A percentile compares a stretch with the other conserved stretches of the same genome.
phyloP scores from a whole-genome alignment of 495 filamentous ascomycete species.

The Pyrenopolyporus hunteri region DNA sequence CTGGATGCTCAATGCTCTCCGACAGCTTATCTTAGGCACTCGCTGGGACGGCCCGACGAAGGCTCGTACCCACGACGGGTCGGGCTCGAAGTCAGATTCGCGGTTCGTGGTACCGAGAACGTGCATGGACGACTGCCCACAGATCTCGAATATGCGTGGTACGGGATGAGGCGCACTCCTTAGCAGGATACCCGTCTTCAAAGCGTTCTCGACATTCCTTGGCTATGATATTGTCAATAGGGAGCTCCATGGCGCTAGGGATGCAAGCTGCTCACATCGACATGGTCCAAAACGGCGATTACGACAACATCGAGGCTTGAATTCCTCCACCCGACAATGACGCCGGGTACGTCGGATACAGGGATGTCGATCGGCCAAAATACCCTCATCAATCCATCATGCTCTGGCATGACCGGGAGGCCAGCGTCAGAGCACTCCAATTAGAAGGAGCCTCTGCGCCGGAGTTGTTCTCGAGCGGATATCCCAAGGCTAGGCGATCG shows the following conservation, averaged over 20 bases:
- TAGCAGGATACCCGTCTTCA: conserved; percentile 82
- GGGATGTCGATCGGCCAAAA: conserved; percentile 95
- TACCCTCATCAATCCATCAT: conserved; percentile 96
- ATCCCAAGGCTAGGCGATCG: conserved; percentile 81
- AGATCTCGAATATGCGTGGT: conserved; percentile 79
- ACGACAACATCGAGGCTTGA: conserved; percentile 90
- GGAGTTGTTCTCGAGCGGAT: conserved; percentile 93
- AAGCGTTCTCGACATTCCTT: conserved; percentile 82
- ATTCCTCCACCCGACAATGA: conserved; percentile 95
- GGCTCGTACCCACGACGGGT: conserved; percentile 73
- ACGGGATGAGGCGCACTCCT: conserved; percentile 84
- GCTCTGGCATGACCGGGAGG: conserved; percentile 74
- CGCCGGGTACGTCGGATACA: conserved; percentile 72
- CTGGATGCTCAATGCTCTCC: conserved; percentile 73
- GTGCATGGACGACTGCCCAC: conserved; percentile 80
- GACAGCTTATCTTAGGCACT: conserved; percentile 75
- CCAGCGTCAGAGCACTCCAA: conserved; percentile 36
- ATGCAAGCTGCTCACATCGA: conserved; percentile 70
- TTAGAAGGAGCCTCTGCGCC: conserved; percentile 93
- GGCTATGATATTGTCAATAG: conserved; percentile 44
- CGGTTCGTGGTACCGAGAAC: conserved; percentile 83
- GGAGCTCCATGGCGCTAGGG: not conserved
- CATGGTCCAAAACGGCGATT: conserved; percentile 84
- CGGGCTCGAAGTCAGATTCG: conserved; percentile 57
- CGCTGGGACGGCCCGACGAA: conserved; percentile 61